A percentile compares a stretch with the other conserved stretches of the same genome.
Conservation (phyloP, 169 alveolate species). For the Babesia bigemina region DNA sequence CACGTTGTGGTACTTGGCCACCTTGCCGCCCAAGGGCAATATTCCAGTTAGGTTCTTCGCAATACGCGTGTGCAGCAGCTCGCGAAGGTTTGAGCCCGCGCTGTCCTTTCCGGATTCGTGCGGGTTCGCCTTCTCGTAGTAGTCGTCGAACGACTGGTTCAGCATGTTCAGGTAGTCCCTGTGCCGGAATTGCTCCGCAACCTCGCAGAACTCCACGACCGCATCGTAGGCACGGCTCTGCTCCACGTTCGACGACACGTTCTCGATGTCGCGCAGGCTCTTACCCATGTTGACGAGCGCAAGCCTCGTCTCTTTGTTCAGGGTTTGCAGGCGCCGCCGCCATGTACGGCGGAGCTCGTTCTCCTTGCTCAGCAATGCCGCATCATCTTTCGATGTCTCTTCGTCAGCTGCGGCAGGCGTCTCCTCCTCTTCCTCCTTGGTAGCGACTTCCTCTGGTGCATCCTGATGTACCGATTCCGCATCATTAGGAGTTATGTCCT, state of each 20-base stretch:
- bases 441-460: conserved; percentile 1
- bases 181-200: conserved; percentile 44
- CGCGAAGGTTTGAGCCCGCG: conserved; percentile 40
- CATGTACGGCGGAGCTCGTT: conserved; percentile 63
- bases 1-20: conserved; percentile 71
- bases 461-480: conserved; percentile 16
- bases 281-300: conserved; percentile 78
- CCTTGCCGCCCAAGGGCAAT: conserved; percentile 79
- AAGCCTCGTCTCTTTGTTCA: conserved; percentile 73
- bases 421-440: background rate
- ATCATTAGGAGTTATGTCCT: conserved; percentile 9
- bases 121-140: conserved; percentile 43
- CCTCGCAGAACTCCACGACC: conserved; percentile 63
- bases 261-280: conserved; percentile 56
- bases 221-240: conserved; percentile 61
- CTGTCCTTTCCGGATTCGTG: conserved; percentile 55
- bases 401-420: background rate
- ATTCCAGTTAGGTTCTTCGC: conserved; percentile 75
- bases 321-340: conserved; percentile 69
- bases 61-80: conserved; percentile 70
- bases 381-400: conserved; percentile 10
- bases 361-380: conserved; percentile 28
- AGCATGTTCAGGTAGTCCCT: conserved; percentile 31
- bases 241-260: conserved; percentile 38
- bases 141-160: conserved; percentile 69